Evolutionary conservation across 352 stramenopile genomes (phyloP).

Genomic region (Globisporangium solare): DNA sequence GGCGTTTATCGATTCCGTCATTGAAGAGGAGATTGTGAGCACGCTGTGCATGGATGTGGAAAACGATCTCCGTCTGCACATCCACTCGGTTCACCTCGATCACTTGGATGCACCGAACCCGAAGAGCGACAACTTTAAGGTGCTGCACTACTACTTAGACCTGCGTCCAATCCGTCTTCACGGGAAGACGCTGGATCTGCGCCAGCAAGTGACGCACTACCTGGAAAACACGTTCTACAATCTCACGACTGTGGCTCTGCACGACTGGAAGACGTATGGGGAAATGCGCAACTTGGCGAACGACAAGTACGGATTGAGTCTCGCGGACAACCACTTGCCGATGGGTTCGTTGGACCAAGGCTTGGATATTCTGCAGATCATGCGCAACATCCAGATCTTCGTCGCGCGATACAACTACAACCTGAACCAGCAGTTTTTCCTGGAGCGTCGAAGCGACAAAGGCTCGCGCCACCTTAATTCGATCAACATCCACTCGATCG

Average conservation of each 20-base stretch:
- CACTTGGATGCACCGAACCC: constrained; percentile 85
- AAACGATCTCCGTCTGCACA: constrained; percentile 89
- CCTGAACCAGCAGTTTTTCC: constrained; percentile 94
- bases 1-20: constrained; percentile 76
- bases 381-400: constrained; percentile 94
- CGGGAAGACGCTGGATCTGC: constrained; percentile 82
- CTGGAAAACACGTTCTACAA: constrained; percentile 96
- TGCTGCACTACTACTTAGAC: constrained; percentile 83
- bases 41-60: constrained; percentile 93
- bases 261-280: constrained; percentile 94
- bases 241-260: constrained; percentile 90
- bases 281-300: constrained; percentile 93
- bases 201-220: constrained; percentile 87
- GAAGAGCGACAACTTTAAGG: constrained; percentile 78
- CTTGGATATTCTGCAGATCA: constrained; percentile 94
- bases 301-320: constrained; percentile 89
- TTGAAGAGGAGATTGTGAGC: constrained; percentile 85
- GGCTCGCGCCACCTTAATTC: constrained; percentile 91
- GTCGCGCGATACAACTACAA: constrained; percentile 93
- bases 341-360: constrained; percentile 91
- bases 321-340: constrained; percentile 90
- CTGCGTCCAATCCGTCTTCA: constrained; percentile 87
- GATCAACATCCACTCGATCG: constrained; percentile 91
- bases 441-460: constrained; percentile 89
- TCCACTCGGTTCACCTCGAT: constrained; percentile 84